A percentile compares a stretch with the other conserved stretches of the same genome.
Evolutionary conservation across 768 basidiomycete genomes (phyloP).

Genomic region (Candolleomyces aberdarensis): DNA sequence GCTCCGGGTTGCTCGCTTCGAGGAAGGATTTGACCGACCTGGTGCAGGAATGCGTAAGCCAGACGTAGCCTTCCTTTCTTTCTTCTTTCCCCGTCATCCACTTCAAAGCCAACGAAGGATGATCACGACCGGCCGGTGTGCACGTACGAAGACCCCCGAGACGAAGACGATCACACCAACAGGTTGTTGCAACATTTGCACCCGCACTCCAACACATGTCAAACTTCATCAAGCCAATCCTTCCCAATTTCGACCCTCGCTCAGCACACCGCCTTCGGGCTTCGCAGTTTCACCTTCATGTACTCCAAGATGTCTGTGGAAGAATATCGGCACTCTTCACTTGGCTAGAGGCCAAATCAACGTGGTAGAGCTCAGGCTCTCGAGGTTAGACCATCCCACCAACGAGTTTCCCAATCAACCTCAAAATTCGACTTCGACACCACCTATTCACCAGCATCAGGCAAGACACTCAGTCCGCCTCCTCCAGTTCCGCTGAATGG

Average conservation of each 20-base stretch:
- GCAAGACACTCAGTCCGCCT: background rate
- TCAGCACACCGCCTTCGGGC: slow-evolving; percentile 36
- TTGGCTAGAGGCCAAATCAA: slow-evolving; percentile 44
- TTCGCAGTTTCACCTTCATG: slow-evolving; percentile 37
- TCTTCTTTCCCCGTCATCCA: slow-evolving; percentile 16
- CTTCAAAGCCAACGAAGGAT: no score
- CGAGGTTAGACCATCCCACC: slow-evolving; percentile 28
- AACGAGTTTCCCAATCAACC: slow-evolving; percentile 9
- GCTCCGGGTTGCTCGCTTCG: slow-evolving; percentile 33
- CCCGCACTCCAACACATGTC: slow-evolving; percentile 30
- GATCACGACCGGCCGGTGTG: slow-evolving; percentile 1
- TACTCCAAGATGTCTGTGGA: slow-evolving; percentile 25
- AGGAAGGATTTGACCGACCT: slow-evolving; percentile 40
- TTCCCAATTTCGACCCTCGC: slow-evolving; percentile 43
- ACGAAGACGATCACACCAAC: slow-evolving; percentile 16
- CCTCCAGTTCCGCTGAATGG: background rate
- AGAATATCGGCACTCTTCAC: slow-evolving; percentile 33
- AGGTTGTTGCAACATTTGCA: slow-evolving; percentile 36
- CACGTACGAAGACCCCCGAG: no score
- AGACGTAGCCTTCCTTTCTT: slow-evolving; percentile 37
- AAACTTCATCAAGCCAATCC: slow-evolving; percentile 27
- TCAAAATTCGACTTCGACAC: background rate
- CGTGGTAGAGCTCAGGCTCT: slow-evolving; percentile 36
- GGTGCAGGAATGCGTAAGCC: slow-evolving; percentile 37
- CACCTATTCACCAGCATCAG: background rate